Base-by-base conservation (phyloP, 495 filamentous ascomycete species). In the Xylaria scruposa region DNA sequence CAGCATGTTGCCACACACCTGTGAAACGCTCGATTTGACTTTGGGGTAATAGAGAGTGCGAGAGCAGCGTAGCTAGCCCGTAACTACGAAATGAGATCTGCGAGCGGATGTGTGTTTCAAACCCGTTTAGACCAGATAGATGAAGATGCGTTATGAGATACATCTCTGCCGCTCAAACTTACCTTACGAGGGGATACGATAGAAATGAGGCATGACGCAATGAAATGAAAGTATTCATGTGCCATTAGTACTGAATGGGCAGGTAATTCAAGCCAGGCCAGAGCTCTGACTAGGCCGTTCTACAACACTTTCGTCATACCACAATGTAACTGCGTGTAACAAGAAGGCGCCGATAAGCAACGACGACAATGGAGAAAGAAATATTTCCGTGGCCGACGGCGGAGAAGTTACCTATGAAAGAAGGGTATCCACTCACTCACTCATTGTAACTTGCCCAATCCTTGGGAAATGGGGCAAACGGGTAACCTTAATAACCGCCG, bases 1-100 rank as follows among this genome's bases (percentile, higher is more conserved):
- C 36, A 70, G 46, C 72, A 76, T 58, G 70, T 72, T 44, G 75
- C 33, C 40, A 47, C 69, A 21, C 40, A 65, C 15, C n/a, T 75
- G 13, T 72, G 47, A 54, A 21, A 7, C 10, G 8, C 1, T 21
- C 9, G 8, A 9, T 21, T 24, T 2, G n/a, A 44, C 13, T 49
- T 21, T 17, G 3, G 21, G 21, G 4, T 12, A 26, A n/a, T n/a
- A 3, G 4, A 3, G 21, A 53, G 26, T 13, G 21, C 8, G 10
- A 53, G 47, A 26, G n/a, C 21, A 29, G 51, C 24, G 24, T 56
- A 2, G 3, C 9, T 54, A 3, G 51, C n/a, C 24, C n/a, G 21
- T 21, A n/a, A 24, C 15, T 24, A 4, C 3, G 9, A 56, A 31
- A 56, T 56, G 29, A 5, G 21, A 15, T 29, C 15, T 56, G 4